Percentiles rank a stretch among this genome's conserved stretches.
phyloP scores from a whole-genome alignment of 768 basidiomycete species.

The Mycena sanguinolenta region DNA sequence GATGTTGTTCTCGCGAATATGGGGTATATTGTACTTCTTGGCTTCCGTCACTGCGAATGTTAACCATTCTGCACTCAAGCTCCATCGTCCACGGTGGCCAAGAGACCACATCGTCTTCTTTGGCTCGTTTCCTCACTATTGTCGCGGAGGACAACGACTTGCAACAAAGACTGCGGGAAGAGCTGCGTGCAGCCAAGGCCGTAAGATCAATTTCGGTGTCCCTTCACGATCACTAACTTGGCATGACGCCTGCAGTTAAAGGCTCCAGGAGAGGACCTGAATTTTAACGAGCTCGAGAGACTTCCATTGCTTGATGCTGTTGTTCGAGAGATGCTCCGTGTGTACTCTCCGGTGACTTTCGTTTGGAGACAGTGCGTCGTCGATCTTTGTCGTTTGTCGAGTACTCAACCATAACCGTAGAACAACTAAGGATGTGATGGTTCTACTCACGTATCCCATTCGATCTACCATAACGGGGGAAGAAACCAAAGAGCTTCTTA shows the following conservation, averaged over 20 bases:
- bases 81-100: conserved; percentile 50
- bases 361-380: conserved; percentile 48
- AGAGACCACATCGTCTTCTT: conserved; percentile 50
- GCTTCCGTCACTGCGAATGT: not conserved
- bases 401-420: conserved; percentile 29
- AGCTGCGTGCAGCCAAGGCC: conserved; percentile 38
- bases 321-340: conserved; percentile 52
- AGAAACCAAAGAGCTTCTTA: conserved; percentile 46
- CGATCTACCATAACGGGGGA: conserved; percentile 41
- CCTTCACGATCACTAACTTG: not conserved
- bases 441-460: conserved; percentile 52
- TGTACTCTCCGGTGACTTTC: conserved; percentile 44
- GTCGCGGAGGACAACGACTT: conserved; percentile 45
- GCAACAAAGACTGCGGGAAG: conserved; percentile 47
- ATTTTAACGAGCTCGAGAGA: conserved; percentile 53
- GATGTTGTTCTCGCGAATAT: conserved; percentile 47
- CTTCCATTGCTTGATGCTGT: conserved; percentile 55
- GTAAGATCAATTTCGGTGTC: conserved; percentile 11
- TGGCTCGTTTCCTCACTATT: conserved; percentile 44
- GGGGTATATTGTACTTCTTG: too few species aligned
- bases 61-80: conserved; percentile 25
- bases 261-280: conserved; percentile 42
- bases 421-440: conserved; percentile 47
- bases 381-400: not conserved
- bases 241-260: conserved; percentile 28